Conservation (phyloP, 139 green algal species). For the Dunaliella primolecta region DNA sequence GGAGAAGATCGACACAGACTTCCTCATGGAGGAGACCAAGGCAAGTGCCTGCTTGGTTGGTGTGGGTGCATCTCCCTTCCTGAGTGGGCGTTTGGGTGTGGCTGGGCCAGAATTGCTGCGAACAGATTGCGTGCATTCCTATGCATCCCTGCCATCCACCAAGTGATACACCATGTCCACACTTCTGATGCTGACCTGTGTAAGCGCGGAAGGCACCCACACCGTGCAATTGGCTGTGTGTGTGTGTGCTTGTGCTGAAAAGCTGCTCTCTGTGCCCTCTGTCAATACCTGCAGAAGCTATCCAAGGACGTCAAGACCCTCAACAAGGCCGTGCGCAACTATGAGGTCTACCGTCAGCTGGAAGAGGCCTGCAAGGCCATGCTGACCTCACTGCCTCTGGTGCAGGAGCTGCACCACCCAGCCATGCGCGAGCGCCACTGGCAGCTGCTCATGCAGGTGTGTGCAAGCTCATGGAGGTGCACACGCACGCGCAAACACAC, state of each 20-base stretch:
- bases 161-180: too few relatives aligned
- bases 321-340: conserved; percentile 78
- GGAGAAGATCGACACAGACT: conserved; percentile 85
- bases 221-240: too few relatives aligned
- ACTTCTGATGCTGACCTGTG: too few relatives aligned
- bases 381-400: conserved; percentile 81
- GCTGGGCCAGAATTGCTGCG: too few relatives aligned
- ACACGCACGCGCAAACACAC: background rate
- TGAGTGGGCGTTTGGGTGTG: too few relatives aligned
- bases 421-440: conserved; percentile 89
- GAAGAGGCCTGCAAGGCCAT: conserved; percentile 81
- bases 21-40: conserved; percentile 81
- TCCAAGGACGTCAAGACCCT: conserved; percentile 74
- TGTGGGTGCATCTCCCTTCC: too few relatives aligned
- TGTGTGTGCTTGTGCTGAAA: too few relatives aligned
- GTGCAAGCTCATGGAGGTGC: background rate
- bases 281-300: conserved; percentile 56
- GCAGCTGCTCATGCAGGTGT: conserved; percentile 77
- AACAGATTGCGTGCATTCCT: too few relatives aligned
- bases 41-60: too few relatives aligned
- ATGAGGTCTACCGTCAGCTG: conserved; percentile 77
- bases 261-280: too few relatives aligned
- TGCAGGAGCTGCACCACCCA: conserved; percentile 83
- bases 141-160: too few relatives aligned
- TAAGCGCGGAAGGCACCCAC: too few relatives aligned